Conservation (phyloP, 2,329 filamentous ascomycete genomes). For the Hawksworthiomyces lignivorus region DNA sequence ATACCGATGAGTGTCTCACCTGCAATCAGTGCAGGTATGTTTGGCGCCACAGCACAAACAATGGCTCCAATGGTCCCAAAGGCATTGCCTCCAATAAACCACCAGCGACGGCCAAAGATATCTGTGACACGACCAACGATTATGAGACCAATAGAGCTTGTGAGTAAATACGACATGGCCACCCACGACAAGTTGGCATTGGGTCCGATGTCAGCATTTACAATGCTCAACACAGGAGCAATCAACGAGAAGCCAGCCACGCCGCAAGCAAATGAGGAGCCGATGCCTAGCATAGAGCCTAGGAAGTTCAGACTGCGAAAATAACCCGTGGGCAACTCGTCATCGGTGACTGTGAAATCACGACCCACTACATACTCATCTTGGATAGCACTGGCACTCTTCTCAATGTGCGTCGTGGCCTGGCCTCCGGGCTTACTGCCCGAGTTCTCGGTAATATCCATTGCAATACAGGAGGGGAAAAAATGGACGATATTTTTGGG, state of each 20-base stretch:
- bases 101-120: conserved; percentile 6
- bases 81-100: background rate
- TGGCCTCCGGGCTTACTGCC: too few relatives aligned
- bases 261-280: background rate
- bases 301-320: background rate
- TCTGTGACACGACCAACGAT: conserved; percentile 4
- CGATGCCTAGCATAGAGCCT: background rate
- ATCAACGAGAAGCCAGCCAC: background rate
- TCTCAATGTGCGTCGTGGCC: too few relatives aligned
- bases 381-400: too few relatives aligned
- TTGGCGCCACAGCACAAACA: background rate
- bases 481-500: too few relatives aligned
- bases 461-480: too few relatives aligned
- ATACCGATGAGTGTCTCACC: background rate
- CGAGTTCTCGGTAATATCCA: too few relatives aligned
- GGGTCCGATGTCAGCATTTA: conserved; percentile 1
- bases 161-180: background rate
- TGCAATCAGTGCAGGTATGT: conserved; percentile 1
- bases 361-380: too few relatives aligned
- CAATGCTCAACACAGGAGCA: background rate
- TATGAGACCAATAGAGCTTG: background rate
- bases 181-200: background rate
- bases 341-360: too few relatives aligned
- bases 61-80: conserved; percentile 1
- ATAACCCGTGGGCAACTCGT: background rate